A percentile compares a stretch with the other conserved stretches of the same genome.
Evolutionary conservation across 2,329 filamentous ascomycete genomes (phyloP).

Genomic region (Periconia digitata): DNA sequence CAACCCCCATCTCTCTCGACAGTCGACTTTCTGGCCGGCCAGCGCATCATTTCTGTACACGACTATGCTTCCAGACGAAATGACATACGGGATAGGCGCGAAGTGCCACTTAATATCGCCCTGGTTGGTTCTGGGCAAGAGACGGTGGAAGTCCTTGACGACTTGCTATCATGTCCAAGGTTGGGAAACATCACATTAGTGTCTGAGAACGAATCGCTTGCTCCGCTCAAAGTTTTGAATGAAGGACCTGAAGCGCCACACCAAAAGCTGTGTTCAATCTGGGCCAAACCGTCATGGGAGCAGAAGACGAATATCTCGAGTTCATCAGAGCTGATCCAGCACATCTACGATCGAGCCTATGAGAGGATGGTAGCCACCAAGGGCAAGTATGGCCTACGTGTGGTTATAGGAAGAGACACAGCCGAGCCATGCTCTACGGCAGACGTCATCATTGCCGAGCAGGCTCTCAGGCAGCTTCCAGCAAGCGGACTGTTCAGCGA

Average conservation of each 20-base stretch:
- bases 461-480: constrained; percentile 12
- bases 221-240: constrained; percentile 28
- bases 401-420: constrained; percentile 29
- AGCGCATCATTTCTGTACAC: constrained; percentile 35
- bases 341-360: constrained; percentile 38
- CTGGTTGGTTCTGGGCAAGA: constrained; percentile 34
- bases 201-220: constrained; percentile 35
- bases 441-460: constrained; percentile 36
- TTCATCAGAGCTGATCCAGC: constrained; percentile 33
- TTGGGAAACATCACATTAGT: constrained; percentile 39
- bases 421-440: constrained; percentile 25
- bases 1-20: constrained; percentile 20
- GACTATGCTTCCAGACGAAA: constrained; percentile 37
- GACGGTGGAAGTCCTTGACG: constrained; percentile 34
- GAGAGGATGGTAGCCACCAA: constrained; percentile 40
- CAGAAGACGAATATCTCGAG: constrained; percentile 20
- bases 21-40: constrained; percentile 34
- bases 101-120: constrained; percentile 32
- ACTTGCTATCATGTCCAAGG: constrained; percentile 34
- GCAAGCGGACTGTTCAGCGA: constrained; percentile 29
- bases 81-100: constrained; percentile 28
- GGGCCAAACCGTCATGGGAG: constrained; percentile 31
- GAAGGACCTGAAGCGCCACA: constrained; percentile 25
- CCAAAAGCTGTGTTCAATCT: constrained; percentile 38
- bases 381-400: constrained; percentile 29